Evolutionary conservation across 345 rosid species (phyloP).

Genomic region (Eutrema yunnanense): DNA sequence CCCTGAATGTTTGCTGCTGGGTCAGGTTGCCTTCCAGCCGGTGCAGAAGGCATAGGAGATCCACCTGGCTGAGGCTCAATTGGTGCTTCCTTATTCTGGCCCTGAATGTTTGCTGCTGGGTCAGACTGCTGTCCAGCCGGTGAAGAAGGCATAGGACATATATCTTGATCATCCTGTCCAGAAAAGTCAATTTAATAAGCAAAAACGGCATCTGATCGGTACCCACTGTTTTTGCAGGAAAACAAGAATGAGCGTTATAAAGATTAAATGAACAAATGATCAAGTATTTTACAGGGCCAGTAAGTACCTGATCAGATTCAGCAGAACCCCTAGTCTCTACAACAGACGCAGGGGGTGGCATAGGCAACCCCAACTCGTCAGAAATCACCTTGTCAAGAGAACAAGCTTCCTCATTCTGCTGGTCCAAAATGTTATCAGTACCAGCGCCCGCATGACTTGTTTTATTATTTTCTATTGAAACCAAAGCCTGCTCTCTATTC

Average conservation of each 20-base stretch:
- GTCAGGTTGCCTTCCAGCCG: constrained; percentile 2
- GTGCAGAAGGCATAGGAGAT: background rate
- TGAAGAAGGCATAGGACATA: constrained; percentile 12
- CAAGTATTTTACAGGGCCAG: constrained; percentile 10
- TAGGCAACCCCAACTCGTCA: constrained; percentile 6
- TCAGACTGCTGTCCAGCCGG: background rate
- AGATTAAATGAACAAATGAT: constrained; percentile 11
- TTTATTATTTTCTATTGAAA: constrained; percentile 2
- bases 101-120: background rate
- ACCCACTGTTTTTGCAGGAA: background rate
- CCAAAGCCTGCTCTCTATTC: constrained; percentile 20
- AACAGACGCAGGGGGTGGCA: constrained; percentile 15
- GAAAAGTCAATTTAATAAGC: constrained; percentile 20
- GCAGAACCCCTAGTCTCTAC: constrained; percentile 12
- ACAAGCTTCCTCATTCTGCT: constrained; percentile 19
- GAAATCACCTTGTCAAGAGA: constrained; percentile 19
- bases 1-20: background rate
- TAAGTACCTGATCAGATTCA: constrained; percentile 14
- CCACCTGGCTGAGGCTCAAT: constrained; percentile 1
- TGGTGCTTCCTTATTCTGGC: background rate
- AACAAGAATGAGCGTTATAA: constrained; percentile 16
- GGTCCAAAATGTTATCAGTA: constrained; percentile 12
- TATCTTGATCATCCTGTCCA: constrained; percentile 26
- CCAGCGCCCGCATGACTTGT: background rate
- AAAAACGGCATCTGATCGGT: constrained; percentile 7